Evolutionary conservation across 164 flowering plant genomes (phyloP), one percentile per base, ranked within the genome.

Genomic region (Vitis cinerea): DNA sequence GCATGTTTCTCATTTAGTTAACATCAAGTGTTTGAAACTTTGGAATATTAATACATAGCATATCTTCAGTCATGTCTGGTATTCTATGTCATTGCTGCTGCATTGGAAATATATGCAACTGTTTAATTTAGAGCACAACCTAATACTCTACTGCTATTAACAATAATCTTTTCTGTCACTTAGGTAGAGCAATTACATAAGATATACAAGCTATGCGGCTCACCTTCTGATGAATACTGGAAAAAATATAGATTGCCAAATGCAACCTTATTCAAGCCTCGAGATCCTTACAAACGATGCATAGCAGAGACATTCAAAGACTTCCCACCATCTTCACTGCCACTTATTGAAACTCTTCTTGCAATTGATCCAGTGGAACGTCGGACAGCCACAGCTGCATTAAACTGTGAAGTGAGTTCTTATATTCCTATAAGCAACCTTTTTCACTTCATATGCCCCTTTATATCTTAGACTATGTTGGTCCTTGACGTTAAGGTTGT

Each of bases 101-200:
- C 27, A 56, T 16, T 56, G 8, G 10, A 56, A 9, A 8, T 29
- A 66, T 31, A 17, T 63, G 66, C 50, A 17, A 63, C 5, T 49
- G 54, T 31, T n/a, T 5, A n/a, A 10, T 30, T 60, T 23, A 8
- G 71, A 59, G 70, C 8, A 57, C 4, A 15, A 47, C 44, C 48
- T 44, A 47, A n/a, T 63, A 8, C 12, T 50, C 17, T 62, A 14
- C 17, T 72, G 63, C 63, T 62, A 15, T 30, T 64, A 12, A 59
- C 19, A 9, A 15, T 52, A 1, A 2, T 50, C 19, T 63, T 57
- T 30, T 55, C 50, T 56, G 23, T 50, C 13, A 30, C 16, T n/a
- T 72, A 88, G 88, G 90, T 88, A 51, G 90, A 88, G 83, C 92
- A 88, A 75, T 73, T 85, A 67, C 90, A 88, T 74, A 88, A 84